Percentiles rank a stretch among this genome's conserved stretches.
Evolutionary conservation across 306 rosid species (phyloP).

Genomic region (Coriaria nepalensis): DNA sequence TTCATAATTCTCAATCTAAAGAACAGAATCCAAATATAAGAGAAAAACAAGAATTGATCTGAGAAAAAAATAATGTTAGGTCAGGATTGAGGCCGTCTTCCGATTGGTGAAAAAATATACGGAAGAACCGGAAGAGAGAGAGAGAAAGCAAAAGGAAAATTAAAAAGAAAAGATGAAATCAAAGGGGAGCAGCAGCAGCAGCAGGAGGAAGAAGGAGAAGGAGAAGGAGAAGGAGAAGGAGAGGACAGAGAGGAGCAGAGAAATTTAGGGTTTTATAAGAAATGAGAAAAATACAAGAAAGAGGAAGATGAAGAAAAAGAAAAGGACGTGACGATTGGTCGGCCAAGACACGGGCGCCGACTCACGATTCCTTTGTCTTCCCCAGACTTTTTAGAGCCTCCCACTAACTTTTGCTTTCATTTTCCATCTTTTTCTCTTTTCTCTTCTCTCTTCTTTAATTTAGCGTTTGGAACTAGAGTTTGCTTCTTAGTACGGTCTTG

Average conservation of each 20-base stretch:
- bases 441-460: neutral
- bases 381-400: neutral
- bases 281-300: neutral
- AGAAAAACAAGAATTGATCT: neutral
- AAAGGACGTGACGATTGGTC: constrained; percentile 57
- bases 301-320: constrained; percentile 16
- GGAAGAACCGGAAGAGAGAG: constrained; percentile 34
- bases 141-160: neutral
- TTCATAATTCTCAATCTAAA: constrained; percentile 22
- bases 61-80: neutral
- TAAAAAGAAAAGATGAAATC: neutral
- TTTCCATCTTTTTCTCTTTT: neutral
- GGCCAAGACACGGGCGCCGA: constrained; percentile 79
- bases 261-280: constrained; percentile 11
- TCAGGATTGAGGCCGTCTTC: constrained; percentile 23
- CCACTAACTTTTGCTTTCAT: neutral
- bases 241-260: neutral
- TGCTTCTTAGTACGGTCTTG: too few species aligned
- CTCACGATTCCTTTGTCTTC: constrained; percentile 30
- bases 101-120: constrained; percentile 30
- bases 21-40: neutral
- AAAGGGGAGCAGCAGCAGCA: too few species aligned
- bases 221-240: neutral
- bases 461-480: neutral
- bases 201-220: neutral